phyloP scores from a whole-genome alignment of 2,329 filamentous ascomycete genomes.

The Botryosphaeria dothidea region DNA sequence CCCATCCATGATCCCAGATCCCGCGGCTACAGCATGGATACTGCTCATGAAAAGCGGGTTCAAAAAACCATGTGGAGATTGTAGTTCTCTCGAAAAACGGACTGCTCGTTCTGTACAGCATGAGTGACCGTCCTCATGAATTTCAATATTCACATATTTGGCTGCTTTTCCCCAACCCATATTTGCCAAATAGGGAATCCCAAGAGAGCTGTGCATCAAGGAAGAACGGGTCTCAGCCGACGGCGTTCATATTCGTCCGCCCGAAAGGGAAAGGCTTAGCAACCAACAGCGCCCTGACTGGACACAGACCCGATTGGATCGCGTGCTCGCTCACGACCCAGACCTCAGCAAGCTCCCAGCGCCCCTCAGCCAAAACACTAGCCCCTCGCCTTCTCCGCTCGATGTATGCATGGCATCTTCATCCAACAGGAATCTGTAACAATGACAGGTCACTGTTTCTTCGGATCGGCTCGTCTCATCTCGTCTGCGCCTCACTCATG shows the following conservation, averaged over 20 bases:
- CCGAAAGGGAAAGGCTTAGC: not conserved
- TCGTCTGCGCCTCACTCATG: not conserved
- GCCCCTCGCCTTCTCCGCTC: not conserved
- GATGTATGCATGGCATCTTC: not conserved
- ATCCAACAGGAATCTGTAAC: not conserved
- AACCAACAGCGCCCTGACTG: not conserved
- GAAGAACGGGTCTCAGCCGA: not conserved
- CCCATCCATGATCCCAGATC: slow-evolving; percentile 7
- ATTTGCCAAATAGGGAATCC: not conserved
- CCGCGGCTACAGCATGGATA: not conserved
- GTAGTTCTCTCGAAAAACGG: not conserved
- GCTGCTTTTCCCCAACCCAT: no score
- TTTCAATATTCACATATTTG: not conserved
- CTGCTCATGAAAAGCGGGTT: not conserved
- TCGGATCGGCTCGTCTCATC: not conserved
- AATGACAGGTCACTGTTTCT: not conserved
- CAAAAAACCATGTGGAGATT: not conserved
- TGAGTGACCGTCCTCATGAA: not conserved
- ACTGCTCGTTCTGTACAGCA: not conserved
- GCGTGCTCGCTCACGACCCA: not conserved
- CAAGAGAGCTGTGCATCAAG: not conserved
- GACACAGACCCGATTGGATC: no score
- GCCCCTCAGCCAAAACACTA: not conserved
- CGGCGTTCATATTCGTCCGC: not conserved
- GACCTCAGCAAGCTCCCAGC: not conserved